A percentile compares a stretch with the other conserved stretches of the same genome.
These are phyloP conservation scores for Penicillium sp. DNA, from an alignment of 2,329 filamentous ascomycete genomes.

Conservation along the genomic window DNA sequence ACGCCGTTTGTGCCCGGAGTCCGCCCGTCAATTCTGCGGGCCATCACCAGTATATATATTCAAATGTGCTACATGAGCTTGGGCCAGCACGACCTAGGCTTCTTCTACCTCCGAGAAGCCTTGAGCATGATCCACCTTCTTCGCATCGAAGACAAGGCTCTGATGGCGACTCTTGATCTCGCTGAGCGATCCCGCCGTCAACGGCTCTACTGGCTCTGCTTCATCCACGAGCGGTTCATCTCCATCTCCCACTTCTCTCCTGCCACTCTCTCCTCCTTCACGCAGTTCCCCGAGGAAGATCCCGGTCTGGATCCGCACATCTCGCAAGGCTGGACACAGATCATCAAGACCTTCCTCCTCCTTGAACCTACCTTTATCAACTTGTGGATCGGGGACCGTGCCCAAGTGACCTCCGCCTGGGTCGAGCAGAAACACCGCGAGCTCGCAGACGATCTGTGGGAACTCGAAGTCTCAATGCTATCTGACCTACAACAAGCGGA, in stretches of 20 bases:
- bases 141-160: conserved; percentile 48
- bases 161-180: conserved; percentile 35
- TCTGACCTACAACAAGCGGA: conserved; percentile 54
- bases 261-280: conserved; percentile 47
- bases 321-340: conserved; percentile 50
- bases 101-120: conserved; percentile 57
- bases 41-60: conserved; percentile 59
- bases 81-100: conserved; percentile 54
- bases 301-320: conserved; percentile 44
- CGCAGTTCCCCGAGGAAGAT: conserved; percentile 47
- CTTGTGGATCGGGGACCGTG: conserved; percentile 50
- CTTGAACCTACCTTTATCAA: conserved; percentile 52
- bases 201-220: conserved; percentile 61
- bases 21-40: conserved; percentile 50
- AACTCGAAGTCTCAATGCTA: conserved; percentile 44
- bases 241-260: conserved; percentile 56
- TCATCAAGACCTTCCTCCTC: conserved; percentile 52
- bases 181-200: conserved; percentile 51
- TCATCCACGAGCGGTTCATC: conserved; percentile 63
- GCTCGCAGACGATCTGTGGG: conserved; percentile 46
- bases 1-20: conserved; percentile 46
- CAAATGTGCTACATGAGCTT: conserved; percentile 59
- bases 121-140: conserved; percentile 53
- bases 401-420: conserved; percentile 46
- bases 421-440: conserved; percentile 53